Percentiles rank a stretch among this genome's conserved stretches.
phyloP scores from a whole-genome alignment of 495 filamentous ascomycete genomes.

The Annulohypoxylon nitens region DNA sequence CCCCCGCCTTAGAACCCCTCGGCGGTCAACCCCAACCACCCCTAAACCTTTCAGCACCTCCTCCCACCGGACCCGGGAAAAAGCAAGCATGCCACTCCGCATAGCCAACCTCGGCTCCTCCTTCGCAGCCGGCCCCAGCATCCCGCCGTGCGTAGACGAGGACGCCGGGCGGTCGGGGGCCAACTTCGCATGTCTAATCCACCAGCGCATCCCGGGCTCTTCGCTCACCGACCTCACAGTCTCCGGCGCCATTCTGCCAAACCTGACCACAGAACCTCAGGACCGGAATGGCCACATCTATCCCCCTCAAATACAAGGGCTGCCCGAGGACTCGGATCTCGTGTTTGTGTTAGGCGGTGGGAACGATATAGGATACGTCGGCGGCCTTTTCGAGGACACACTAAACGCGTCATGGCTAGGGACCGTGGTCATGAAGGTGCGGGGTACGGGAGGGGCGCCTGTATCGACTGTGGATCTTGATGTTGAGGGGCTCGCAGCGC shows the following conservation, averaged over 20 bases:
- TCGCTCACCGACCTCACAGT: conserved; percentile 58
- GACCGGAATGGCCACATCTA: conserved; percentile 44
- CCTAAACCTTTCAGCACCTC: neutral
- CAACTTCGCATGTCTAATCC: conserved; percentile 60
- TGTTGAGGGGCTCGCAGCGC: conserved; percentile 44
- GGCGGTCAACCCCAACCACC: neutral
- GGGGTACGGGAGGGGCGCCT: conserved; percentile 33
- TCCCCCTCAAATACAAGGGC: conserved; percentile 55
- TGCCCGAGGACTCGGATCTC: conserved; percentile 56
- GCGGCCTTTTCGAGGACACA: conserved; percentile 55
- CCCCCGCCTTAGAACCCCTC: neutral
- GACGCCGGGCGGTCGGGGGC: conserved; percentile 54
- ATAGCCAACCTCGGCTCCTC: conserved; percentile 57
- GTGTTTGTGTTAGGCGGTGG: conserved; percentile 55
- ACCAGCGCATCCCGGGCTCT: conserved; percentile 42
- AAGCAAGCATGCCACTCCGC: conserved; percentile 46
- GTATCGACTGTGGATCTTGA: conserved; percentile 25
- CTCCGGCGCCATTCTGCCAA: conserved; percentile 59
- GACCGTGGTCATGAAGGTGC: conserved; percentile 25
- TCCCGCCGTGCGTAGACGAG: conserved; percentile 53
- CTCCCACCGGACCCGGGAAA: conserved; percentile 2
- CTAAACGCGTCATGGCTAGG: conserved; percentile 40
- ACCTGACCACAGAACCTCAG: conserved; percentile 58
- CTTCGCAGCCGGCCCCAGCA: conserved; percentile 62
- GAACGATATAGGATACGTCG: conserved; percentile 63